Conservation (phyloP, 495 filamentous ascomycete species). For the Penicillium paradoxum region DNA sequence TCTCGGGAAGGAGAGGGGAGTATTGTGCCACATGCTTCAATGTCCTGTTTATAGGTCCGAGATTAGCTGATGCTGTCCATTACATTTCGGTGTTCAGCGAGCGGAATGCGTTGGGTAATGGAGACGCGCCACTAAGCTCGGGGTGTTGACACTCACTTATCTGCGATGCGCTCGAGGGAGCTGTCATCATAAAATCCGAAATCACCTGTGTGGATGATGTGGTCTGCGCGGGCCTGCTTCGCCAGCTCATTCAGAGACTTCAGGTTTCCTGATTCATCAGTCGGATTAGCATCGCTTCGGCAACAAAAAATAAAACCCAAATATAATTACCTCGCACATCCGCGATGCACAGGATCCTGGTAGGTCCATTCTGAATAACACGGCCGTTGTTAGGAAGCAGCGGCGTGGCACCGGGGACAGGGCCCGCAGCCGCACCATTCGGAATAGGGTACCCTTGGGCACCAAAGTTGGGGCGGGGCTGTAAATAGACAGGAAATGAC, state of each 20-base stretch:
- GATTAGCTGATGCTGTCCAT: constrained; percentile 16
- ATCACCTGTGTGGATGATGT: constrained; percentile 97
- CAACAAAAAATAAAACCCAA: not conserved
- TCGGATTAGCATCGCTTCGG: constrained; percentile 11
- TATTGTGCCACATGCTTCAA: constrained; percentile 98
- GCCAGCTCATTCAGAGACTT: constrained; percentile 95
- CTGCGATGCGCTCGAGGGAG: constrained; percentile 94
- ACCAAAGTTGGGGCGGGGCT: constrained; percentile 47
- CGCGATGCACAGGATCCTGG: constrained; percentile 88
- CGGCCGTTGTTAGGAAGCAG: constrained; percentile 63
- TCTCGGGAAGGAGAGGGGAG: constrained; percentile 85
- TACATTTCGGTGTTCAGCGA: constrained; percentile 1
- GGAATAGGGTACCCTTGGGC: constrained; percentile 47
- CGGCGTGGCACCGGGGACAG: constrained; percentile 48
- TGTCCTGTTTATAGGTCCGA: constrained; percentile 55
- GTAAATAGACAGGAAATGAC: constrained; percentile 2
- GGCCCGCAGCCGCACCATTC: constrained; percentile 43
- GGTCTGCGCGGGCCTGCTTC: constrained; percentile 84
- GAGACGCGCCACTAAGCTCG: not conserved
- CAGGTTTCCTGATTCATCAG: constrained; percentile 67
- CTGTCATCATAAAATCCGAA: constrained; percentile 98
- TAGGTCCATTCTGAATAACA: constrained; percentile 78
- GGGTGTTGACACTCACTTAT: constrained; percentile 70
- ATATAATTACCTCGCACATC: constrained; percentile 82
- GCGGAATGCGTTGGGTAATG: constrained; percentile 11